Base-by-base conservation (phyloP, 306 rosid species). In the Lathyrus aphaca region DNA sequence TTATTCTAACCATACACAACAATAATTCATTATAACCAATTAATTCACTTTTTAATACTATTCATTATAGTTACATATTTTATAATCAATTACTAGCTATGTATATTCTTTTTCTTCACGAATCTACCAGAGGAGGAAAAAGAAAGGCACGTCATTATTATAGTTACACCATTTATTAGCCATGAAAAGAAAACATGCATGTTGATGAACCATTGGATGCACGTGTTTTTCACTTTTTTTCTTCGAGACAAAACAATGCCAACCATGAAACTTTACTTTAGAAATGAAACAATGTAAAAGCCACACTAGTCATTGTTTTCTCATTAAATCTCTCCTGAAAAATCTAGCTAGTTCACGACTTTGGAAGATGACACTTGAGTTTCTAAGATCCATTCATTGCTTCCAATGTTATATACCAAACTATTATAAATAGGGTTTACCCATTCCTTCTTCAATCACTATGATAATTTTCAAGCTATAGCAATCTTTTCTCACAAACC, bases 341-440 rank as follows among this genome's bases (percentile, higher is more conserved):
- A 81, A 75, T 82, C 76, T 69, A 80, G 80, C 74, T 61, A 11
- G 50, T 76, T 87, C 91, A 87, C 83, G 81, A n/a, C 30, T 4
- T 4, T 46, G 73, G 91, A 67, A 79, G 76, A 60, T 69, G 92
- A 87, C 94, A 49, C 54, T 16, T 51, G 54, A 78, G 49, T 79
- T 53, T 64, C 80, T 80, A 42, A 59, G 51, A 64, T 82, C 94
- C 97, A 86, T 86, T 38, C 30, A 85, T 61, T 23, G 55, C 55
- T 0, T 19, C 2, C 42, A 43, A 71, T 63, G 21, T 30, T 21
- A 56, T 23, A 42, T 64, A 5, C 70, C 23, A 6, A 10, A n/a
- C 30, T 23, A 43, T 16, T 93, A 90, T 87, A 94, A 85, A 88
- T 88, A 87, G 62, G 23, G 30, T 51, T 37, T 42, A 15, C 9